phyloP scores from a whole-genome alignment of 2,329 filamentous ascomycete genomes.

The Colletotrichum australisinense region DNA sequence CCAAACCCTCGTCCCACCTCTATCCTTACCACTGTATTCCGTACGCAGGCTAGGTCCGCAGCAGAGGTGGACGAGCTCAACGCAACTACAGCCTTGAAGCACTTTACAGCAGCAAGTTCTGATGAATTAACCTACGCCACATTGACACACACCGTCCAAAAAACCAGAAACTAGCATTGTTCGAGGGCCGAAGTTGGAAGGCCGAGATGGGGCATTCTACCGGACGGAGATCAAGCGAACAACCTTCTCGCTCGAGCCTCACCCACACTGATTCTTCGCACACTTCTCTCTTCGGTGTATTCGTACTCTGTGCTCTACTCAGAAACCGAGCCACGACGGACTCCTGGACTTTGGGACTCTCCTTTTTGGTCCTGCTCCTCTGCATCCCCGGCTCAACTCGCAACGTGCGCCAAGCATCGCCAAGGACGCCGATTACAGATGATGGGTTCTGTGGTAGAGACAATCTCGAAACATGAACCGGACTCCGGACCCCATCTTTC shows the following conservation, averaged over 20 bases:
- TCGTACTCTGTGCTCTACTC: background rate
- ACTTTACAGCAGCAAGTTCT: background rate
- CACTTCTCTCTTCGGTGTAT: background rate
- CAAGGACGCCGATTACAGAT: slow-evolving; percentile 32
- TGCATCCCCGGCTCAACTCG: slow-evolving; percentile 14
- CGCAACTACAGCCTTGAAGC: background rate
- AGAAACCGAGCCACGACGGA: background rate
- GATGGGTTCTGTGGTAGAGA: slow-evolving; percentile 11
- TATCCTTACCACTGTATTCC: background rate
- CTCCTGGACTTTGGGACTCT: background rate
- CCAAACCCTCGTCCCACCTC: background rate
- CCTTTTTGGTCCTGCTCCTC: background rate
- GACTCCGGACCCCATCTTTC: slow-evolving; percentile 1
- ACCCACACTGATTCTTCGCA: background rate
- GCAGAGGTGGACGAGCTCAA: background rate
- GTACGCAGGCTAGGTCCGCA: background rate
- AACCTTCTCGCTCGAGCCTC: background rate
- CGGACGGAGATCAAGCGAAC: background rate
- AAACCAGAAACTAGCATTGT: slow-evolving; percentile 24
- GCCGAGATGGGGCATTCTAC: background rate
- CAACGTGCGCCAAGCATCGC: slow-evolving; percentile 33
- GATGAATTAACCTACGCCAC: slow-evolving; percentile 25
- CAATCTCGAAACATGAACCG: slow-evolving; percentile 26
- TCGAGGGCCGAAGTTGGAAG: slow-evolving; percentile 12
- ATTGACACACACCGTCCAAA: slow-evolving; percentile 30